These are phyloP conservation scores for Adansonia grandidieri DNA, from an alignment of 441 rosid genomes.

Conservation along the genomic window DNA sequence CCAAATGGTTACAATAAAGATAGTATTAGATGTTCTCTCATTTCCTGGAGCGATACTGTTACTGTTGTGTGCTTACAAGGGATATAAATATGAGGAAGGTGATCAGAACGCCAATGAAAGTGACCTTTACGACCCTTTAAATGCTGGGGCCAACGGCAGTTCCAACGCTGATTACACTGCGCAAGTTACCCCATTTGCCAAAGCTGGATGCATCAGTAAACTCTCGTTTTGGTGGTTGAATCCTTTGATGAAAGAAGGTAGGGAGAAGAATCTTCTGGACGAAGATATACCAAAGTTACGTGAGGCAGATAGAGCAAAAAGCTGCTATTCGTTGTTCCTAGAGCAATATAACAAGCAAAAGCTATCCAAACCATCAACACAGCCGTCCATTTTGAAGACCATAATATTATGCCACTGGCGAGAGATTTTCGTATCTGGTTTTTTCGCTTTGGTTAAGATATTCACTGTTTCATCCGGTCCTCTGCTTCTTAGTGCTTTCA, in stretches of 20 bases:
- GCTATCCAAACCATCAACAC: conserved; percentile 44
- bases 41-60: conserved; percentile 67
- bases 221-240: conserved; percentile 95
- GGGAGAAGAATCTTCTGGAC: conserved; percentile 69
- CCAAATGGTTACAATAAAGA: conserved; percentile 32
- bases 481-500: conserved; percentile 79
- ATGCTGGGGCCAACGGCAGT: conserved; percentile 38
- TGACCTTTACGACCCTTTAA: conserved; percentile 63
- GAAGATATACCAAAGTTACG: conserved; percentile 70
- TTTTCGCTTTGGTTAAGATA: conserved; percentile 80
- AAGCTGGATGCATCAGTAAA: conserved; percentile 67
- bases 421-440: conserved; percentile 78
- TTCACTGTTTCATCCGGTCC: conserved; percentile 85
- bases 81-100: conserved; percentile 33
- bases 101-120: conserved; percentile 34
- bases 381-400: conserved; percentile 64
- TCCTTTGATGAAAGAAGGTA: conserved; percentile 72
- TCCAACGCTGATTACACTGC: conserved; percentile 33
- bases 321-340: conserved; percentile 62
- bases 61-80: conserved; percentile 58
- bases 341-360: conserved; percentile 61
- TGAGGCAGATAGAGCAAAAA: conserved; percentile 64
- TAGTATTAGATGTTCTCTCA: conserved; percentile 53
- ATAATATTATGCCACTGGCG: conserved; percentile 65
- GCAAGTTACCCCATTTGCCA: conserved; percentile 51